phyloP scores from a whole-genome alignment of 768 basidiomycete genomes.

The Suillus sp. region DNA sequence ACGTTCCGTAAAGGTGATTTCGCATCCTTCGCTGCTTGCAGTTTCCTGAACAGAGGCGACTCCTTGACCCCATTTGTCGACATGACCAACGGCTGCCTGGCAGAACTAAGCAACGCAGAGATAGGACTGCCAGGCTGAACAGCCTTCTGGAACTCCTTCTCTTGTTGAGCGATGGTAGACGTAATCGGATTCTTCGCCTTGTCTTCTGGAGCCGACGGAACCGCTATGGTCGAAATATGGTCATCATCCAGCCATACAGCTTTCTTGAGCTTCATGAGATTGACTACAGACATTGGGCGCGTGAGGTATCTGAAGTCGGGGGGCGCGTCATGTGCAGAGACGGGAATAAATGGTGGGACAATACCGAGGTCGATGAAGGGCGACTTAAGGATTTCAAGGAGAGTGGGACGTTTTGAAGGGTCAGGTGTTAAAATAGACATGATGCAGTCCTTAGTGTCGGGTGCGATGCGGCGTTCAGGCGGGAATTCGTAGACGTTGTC shows the following conservation, averaged over 20 bases:
- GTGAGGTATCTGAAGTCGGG: conserved; percentile 79
- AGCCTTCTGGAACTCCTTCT: conserved; percentile 96
- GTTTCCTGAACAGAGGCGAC: conserved; percentile 48
- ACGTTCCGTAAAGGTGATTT: conserved; percentile 55
- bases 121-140: conserved; percentile 96
- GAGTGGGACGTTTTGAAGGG: conserved; percentile 77
- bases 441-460: conserved; percentile 76
- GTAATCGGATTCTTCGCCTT: conserved; percentile 44
- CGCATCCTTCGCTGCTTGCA: conserved; percentile 53
- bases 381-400: conserved; percentile 84
- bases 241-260: conserved; percentile 68
- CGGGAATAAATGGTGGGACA: conserved; percentile 80
- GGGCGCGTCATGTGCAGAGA: conserved; percentile 69
- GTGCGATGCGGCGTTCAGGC: conserved; percentile 66
- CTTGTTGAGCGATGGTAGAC: conserved; percentile 77
- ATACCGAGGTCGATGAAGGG: conserved; percentile 81
- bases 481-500: conserved; percentile 96
- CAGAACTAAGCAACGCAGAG: conserved; percentile 85
- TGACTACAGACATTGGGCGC: conserved; percentile 59
- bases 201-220: conserved; percentile 39
- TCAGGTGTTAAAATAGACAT: conserved; percentile 83
- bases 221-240: conserved; percentile 44
- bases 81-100: conserved; percentile 84
- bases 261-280: conserved; percentile 69
- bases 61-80: conserved; percentile 44